phyloP scores from a whole-genome alignment of 768 basidiomycete species.

The Hemileccinum rubropunctum region DNA sequence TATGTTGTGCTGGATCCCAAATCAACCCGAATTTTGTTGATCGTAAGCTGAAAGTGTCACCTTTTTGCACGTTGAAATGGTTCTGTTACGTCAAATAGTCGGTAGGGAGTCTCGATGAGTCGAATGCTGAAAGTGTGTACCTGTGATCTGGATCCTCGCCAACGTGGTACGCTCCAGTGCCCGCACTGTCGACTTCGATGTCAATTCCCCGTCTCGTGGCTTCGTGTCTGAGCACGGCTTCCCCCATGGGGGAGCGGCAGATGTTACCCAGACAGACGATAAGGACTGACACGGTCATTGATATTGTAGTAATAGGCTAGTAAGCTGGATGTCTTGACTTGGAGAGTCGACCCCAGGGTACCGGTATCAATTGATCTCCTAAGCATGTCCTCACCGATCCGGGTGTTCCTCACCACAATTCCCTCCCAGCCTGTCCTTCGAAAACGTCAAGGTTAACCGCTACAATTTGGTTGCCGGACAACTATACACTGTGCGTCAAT shows the following conservation, averaged over 20 bases:
- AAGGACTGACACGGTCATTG: conserved; percentile 52
- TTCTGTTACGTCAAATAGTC: conserved; percentile 39
- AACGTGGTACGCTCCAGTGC: conserved; percentile 80
- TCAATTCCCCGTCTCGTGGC: conserved; percentile 65
- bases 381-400: conserved; percentile 75
- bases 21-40: conserved; percentile 1
- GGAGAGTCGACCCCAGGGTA: no score
- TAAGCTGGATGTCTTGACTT: no score
- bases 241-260: conserved; percentile 90
- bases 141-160: conserved; percentile 83
- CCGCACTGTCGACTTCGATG: conserved; percentile 77
- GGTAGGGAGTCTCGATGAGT: not conserved
- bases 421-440: conserved; percentile 75
- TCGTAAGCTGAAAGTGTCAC: conserved; percentile 32
- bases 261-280: conserved; percentile 84
- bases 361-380: conserved; percentile 10
- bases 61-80: conserved; percentile 68
- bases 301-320: no score
- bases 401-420: conserved; percentile 83
- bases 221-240: conserved; percentile 75
- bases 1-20: conserved; percentile 55
- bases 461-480: not conserved
- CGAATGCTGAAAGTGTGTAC: conserved; percentile 36
- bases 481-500: not conserved
- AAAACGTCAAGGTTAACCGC: conserved; percentile 71